Evolutionary conservation across 495 filamentous ascomycete genomes (phyloP).

Genomic region (Aspergillus cristatus): DNA sequence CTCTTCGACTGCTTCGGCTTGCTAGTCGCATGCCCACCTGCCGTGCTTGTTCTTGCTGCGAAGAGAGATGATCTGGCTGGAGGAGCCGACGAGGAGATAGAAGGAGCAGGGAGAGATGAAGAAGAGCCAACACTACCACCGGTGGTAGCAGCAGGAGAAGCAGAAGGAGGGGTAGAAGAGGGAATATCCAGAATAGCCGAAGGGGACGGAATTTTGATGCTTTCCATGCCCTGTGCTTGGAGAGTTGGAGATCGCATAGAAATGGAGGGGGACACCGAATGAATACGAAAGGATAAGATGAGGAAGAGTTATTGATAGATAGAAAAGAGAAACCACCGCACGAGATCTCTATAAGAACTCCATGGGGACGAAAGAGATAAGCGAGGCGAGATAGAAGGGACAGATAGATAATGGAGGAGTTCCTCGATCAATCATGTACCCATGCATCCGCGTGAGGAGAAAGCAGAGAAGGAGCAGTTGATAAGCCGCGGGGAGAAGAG

Average conservation of each 20-base stretch:
- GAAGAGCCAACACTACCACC: too few species aligned
- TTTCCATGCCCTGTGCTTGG: conserved; percentile 40
- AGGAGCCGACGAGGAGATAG: conserved; percentile 20
- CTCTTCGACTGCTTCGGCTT: conserved; percentile 79
- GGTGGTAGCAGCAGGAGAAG: conserved; percentile 4
- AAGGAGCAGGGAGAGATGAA: conserved; percentile 32
- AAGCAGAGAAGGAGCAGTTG: too few species aligned
- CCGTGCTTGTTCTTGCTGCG: conserved; percentile 14
- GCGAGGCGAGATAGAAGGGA: too few species aligned
- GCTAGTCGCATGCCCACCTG: conserved; percentile 18
- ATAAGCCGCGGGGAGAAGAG: too few species aligned
- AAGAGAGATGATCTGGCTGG: conserved; percentile 14
- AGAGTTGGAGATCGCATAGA: conserved; percentile 2
- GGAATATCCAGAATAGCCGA: conserved; percentile 48
- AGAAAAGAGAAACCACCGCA: not conserved
- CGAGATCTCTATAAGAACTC: not conserved
- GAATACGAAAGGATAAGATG: too few species aligned
- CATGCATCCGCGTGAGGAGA: too few species aligned
- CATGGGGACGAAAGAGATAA: too few species aligned
- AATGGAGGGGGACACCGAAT: conserved; percentile 1
- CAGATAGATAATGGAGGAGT: too few species aligned
- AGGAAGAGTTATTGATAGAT: not conserved
- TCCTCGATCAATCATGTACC: too few species aligned
- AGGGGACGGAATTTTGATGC: conserved; percentile 55
- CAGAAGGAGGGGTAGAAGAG: conserved; percentile 16